These are phyloP conservation scores for Coemansia sp. DNA, from an alignment of 192 early-diverging fungal genomes.

Conservation along the genomic window DNA sequence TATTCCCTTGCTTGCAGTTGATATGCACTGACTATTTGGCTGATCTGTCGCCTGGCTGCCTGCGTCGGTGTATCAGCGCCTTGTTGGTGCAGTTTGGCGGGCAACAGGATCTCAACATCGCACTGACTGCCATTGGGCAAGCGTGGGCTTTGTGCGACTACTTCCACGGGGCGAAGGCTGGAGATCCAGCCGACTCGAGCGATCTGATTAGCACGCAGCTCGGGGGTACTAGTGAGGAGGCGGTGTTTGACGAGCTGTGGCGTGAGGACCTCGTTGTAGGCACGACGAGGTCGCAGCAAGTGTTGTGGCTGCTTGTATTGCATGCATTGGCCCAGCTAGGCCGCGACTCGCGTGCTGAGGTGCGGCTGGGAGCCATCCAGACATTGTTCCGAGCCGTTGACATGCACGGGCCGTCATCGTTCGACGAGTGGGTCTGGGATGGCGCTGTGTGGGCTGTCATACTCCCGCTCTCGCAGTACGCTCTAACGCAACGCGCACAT, in stretches of 20 bases:
- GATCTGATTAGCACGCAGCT: not conserved
- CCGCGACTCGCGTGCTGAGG: constrained; percentile 79
- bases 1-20: constrained; percentile 91
- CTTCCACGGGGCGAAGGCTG: constrained; percentile 54
- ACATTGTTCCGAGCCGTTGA: constrained; percentile 92
- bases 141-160: constrained; percentile 93
- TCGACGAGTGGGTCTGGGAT: constrained; percentile 78
- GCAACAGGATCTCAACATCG: constrained; percentile 90
- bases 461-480: constrained; percentile 64
- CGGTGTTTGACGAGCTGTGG: constrained; percentile 23
- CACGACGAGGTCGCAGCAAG: constrained; percentile 36
- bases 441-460: constrained; percentile 84
- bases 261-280: constrained; percentile 23
- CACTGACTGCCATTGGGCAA: constrained; percentile 87
- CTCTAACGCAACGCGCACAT: constrained; percentile 23
- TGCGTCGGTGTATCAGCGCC: constrained; percentile 81
- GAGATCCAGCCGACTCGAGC: constrained; percentile 21
- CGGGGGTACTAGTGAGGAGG: not conserved
- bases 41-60: constrained; percentile 68
- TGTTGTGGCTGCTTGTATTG: constrained; percentile 90
- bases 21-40: constrained; percentile 95
- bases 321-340: constrained; percentile 80
- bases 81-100: constrained; percentile 73
- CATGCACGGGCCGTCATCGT: constrained; percentile 75
- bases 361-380: constrained; percentile 92